Base-by-base conservation (phyloP, 2,329 filamentous ascomycete genomes). In the Shiraia bambusicola region DNA sequence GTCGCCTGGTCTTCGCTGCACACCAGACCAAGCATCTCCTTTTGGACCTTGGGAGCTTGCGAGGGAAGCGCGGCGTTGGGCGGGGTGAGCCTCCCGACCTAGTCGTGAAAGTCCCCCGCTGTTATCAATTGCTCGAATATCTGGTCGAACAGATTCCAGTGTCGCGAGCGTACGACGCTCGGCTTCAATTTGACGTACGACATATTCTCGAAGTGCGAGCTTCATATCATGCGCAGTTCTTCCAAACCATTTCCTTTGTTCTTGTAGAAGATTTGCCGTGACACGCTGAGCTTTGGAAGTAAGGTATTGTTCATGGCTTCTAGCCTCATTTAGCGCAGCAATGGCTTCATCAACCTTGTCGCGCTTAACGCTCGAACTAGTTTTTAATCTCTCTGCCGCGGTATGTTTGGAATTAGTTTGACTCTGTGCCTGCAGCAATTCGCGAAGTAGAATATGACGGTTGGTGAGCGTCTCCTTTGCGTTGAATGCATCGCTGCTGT, bases 291-390 rank as follows among this genome's bases (percentile, higher is more conserved):
- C 94, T 73, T 95, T 96, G 58, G 87, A 82, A 47, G 82, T 81
- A 16, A 98, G 80, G 59, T 90, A 87, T 11, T 83, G 76, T 71
- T 98, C 93, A 54, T 87, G 83, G 50, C 80, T 84, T 40, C 86
- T 80, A 3, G 93, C 93, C 63, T 97, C 93, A 50, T 95, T 90
- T 4, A 97, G 79, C 4, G 89, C 81, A 13, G 83, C 79, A 60
- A 98, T 94, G n/a, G 93, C 93, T 70, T 98, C 93, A 66, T 98
- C 93, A 19, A 97, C 93, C 73, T 97, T 98, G 65, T 98, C 93
- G 26, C 87, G 81, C 49, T 89, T 86, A 26, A 98, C 91, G 43
- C 84, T 93, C 12, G 88, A 87, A 67, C 84, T 89, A 13, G 85
- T 83, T 65, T 94, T 95, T 47, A 98, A 78, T 31, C 93, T 83